phyloP scores from a whole-genome alignment of 2,329 filamentous ascomycete species.

The Hirsutella rhossiliensis region DNA sequence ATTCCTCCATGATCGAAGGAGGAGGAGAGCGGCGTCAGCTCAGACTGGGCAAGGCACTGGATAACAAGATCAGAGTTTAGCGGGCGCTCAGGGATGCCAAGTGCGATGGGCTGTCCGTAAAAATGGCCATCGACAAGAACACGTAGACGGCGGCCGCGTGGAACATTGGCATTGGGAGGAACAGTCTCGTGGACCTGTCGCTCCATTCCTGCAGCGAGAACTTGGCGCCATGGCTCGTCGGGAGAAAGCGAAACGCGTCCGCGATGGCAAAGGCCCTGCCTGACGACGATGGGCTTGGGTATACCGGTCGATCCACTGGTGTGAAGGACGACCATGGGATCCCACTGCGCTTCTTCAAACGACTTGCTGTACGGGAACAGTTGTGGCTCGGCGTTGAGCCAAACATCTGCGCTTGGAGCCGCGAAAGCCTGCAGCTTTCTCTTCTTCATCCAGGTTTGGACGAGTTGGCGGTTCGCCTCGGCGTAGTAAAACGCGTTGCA shows the following conservation, averaged over 20 bases:
- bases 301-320: conserved; percentile 7
- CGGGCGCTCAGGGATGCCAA: conserved; percentile 19
- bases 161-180: conserved; percentile 22
- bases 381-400: conserved; percentile 20
- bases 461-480: conserved; percentile 3
- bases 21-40: conserved; percentile 17
- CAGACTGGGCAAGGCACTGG: conserved; percentile 16
- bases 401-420: conserved; percentile 17
- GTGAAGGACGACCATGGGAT: conserved; percentile 6
- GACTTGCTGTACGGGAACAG: conserved; percentile 8
- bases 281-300: conserved; percentile 22
- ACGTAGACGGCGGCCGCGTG: conserved; percentile 21
- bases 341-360: conserved; percentile 4
- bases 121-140: conserved; percentile 14
- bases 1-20: conserved; percentile 29
- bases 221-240: not conserved
- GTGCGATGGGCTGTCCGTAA: conserved; percentile 11
- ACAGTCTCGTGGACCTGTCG: conserved; percentile 3
- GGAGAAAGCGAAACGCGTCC: conserved; percentile 18
- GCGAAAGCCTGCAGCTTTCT: conserved; percentile 23
- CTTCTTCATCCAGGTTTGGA: conserved; percentile 5
- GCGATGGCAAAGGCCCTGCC: conserved; percentile 24
- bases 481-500: conserved; percentile 25
- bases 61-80: conserved; percentile 20
- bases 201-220: not conserved